Percentiles rank a stretch among this genome's conserved stretches.
Evolutionary conservation across 371 early-diverging fungal genomes (phyloP).

Genomic region (Mucor plumbeus): DNA sequence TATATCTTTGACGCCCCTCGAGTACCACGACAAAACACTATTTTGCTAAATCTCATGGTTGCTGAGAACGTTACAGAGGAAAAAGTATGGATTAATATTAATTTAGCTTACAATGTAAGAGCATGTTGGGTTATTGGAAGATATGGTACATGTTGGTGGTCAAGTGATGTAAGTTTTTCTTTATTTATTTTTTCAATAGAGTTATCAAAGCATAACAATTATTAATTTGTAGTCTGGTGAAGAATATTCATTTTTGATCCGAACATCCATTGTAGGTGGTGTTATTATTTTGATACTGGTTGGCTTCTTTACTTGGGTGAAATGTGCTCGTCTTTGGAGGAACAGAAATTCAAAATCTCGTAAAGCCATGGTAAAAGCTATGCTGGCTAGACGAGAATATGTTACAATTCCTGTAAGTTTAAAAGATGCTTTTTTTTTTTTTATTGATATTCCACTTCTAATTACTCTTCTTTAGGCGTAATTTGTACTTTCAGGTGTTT

Average conservation of each 20-base stretch:
- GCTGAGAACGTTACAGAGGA: slow-evolving; percentile 13
- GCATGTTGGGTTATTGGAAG: slow-evolving; percentile 45
- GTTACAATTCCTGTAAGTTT: slow-evolving; percentile 49
- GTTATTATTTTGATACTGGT: slow-evolving; percentile 45
- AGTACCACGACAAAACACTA: slow-evolving; percentile 31
- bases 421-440: background rate
- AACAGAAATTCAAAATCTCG: slow-evolving; percentile 38
- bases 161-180: slow-evolving; percentile 31
- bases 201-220: background rate
- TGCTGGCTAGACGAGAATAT: slow-evolving; percentile 46
- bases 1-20: slow-evolving; percentile 45
- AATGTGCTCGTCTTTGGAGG: slow-evolving; percentile 47
- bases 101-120: slow-evolving; percentile 26
- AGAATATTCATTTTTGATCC: slow-evolving; percentile 32
- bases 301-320: slow-evolving; percentile 46
- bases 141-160: slow-evolving; percentile 47
- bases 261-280: slow-evolving; percentile 43
- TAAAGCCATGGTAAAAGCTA: slow-evolving; percentile 36
- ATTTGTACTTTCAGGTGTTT: background rate
- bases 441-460: background rate
- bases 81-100: slow-evolving; percentile 47
- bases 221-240: background rate
- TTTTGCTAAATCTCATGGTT: slow-evolving; percentile 11
- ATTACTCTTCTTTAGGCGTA: background rate
- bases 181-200: background rate